Percentiles rank a stretch among this genome's conserved stretches.
phyloP scores from a whole-genome alignment of 2,329 filamentous ascomycete species.

The Fusarium denticulatum region DNA sequence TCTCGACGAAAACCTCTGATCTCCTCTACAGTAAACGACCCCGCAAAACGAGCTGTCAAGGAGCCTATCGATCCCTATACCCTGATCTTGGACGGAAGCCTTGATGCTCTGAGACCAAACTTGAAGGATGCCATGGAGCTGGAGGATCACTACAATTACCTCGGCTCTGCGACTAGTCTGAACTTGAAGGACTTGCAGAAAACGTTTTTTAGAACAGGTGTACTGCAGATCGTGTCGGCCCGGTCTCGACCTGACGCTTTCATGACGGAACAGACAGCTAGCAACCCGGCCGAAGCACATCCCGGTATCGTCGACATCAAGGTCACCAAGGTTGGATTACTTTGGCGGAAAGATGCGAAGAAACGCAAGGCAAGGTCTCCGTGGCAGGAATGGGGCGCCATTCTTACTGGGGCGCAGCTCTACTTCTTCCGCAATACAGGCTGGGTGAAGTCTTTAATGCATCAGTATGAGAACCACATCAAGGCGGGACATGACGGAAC shows the following conservation, averaged over 20 bases:
- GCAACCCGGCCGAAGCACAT: constrained; percentile 86
- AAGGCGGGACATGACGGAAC: constrained; percentile 79
- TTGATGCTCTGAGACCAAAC: constrained; percentile 84
- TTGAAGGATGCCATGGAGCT: constrained; percentile 92
- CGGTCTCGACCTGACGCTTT: constrained; percentile 95
- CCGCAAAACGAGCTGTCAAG: constrained; percentile 71
- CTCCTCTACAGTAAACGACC: constrained; percentile 63
- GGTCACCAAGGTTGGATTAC: constrained; percentile 90
- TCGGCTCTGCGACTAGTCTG: constrained; percentile 78
- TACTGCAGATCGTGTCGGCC: constrained; percentile 94
- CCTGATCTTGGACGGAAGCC: constrained; percentile 87
- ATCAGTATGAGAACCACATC: constrained; percentile 85
- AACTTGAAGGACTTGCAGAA: constrained; percentile 86
- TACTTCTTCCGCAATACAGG: constrained; percentile 95
- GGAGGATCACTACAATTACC: constrained; percentile 90
- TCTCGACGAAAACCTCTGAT: constrained; percentile 77
- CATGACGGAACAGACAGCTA: constrained; percentile 85
- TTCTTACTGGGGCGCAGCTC: constrained; percentile 94
- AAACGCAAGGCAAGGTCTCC: constrained; percentile 94
- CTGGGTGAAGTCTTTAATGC: constrained; percentile 92
- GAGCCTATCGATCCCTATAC: constrained; percentile 97
- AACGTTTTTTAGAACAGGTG: constrained; percentile 89
- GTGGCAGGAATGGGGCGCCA: constrained; percentile 99
- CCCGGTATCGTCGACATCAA: constrained; percentile 97
- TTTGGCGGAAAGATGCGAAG: constrained; percentile 95